phyloP scores from a whole-genome alignment of 495 filamentous ascomycete genomes.

The Cudoniella acicularis region DNA sequence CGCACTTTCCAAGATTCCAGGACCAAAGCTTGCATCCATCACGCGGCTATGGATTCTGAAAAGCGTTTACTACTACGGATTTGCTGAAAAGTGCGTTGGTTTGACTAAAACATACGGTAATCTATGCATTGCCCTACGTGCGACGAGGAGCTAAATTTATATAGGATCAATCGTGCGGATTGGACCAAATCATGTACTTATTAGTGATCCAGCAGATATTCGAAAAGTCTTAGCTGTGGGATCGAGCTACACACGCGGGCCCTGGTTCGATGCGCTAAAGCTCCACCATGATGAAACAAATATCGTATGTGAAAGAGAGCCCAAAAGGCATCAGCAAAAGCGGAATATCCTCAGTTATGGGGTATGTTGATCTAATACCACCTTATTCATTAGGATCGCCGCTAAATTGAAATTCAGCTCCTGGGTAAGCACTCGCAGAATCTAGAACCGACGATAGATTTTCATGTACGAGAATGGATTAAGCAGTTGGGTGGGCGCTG shows the following conservation, averaged over 20 bases:
- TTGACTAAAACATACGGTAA: neutral
- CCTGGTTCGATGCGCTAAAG: constrained; percentile 28
- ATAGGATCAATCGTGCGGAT: constrained; percentile 36
- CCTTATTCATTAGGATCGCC: neutral
- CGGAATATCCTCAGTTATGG: constrained; percentile 35
- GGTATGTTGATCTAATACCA: constrained; percentile 2
- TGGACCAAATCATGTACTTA: constrained; percentile 39
- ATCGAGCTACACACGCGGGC: constrained; percentile 28
- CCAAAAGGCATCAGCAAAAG: constrained; percentile 31
- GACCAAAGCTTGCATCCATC: neutral
- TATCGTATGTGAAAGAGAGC: constrained; percentile 32
- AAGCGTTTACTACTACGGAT: neutral
- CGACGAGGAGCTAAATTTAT: neutral
- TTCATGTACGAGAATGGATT: too few relatives aligned
- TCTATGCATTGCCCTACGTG: neutral
- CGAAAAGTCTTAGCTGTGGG: constrained; percentile 31
- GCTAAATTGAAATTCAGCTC: neutral
- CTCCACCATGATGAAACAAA: constrained; percentile 32
- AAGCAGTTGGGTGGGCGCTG: too few relatives aligned
- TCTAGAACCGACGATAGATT: too few relatives aligned
- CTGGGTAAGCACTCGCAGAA: too few relatives aligned
- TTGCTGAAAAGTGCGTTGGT: neutral
- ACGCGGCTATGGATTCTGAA: neutral
- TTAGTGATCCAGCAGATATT: constrained; percentile 32
- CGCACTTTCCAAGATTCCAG: neutral